These are phyloP conservation scores for Backusella westeae DNA, from an alignment of 192 early-diverging fungal species.

Conservation along the genomic window DNA sequence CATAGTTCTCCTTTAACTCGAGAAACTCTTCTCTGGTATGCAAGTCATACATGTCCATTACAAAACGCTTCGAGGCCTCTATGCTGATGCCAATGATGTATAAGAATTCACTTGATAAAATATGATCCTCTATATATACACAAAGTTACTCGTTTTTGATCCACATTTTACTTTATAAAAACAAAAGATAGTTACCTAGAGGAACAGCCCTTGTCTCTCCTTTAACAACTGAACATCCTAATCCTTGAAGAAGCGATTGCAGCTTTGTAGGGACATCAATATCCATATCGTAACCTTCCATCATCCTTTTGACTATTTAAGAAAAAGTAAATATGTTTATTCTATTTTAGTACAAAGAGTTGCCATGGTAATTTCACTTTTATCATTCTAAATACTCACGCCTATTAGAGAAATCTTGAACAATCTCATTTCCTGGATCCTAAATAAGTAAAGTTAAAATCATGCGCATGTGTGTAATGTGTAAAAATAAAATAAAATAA, in stretches of 20 bases:
- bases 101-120: slow-evolving; percentile 2
- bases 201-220: neutral
- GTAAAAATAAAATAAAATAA: neutral
- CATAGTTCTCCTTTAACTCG: neutral
- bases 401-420: neutral
- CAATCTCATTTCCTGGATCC: slow-evolving; percentile 16
- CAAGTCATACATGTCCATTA: neutral
- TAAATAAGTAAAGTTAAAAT: neutral
- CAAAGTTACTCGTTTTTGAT: neutral
- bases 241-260: neutral
- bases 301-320: neutral
- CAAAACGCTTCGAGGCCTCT: neutral
- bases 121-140: neutral
- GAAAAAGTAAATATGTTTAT: neutral
- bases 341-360: neutral
- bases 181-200: neutral
- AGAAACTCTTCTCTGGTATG: neutral
- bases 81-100: slow-evolving; percentile 1
- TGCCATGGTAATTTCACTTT: too few species aligned
- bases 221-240: slow-evolving; percentile 1
- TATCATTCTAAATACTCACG: slow-evolving; percentile 2
- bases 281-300: slow-evolving; percentile 2
- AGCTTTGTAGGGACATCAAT: neutral
- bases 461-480: neutral
- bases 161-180: neutral